Base-by-base conservation (phyloP, 2,329 filamentous ascomycete genomes). In the Colletotrichum sp. region DNA sequence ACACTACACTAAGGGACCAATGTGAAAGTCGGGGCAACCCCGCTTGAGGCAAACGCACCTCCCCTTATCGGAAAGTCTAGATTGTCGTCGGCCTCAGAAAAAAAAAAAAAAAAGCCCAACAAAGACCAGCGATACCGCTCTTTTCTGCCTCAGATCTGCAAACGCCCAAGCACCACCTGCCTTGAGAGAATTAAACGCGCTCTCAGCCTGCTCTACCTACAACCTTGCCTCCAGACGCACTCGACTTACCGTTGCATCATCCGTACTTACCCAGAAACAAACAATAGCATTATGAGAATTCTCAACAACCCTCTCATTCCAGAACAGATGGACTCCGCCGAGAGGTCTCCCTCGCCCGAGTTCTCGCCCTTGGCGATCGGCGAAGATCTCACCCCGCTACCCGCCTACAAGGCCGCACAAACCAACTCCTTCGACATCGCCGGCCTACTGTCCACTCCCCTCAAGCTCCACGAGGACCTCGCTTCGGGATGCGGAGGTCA, bases 401-500 rank as follows among this genome's bases (percentile, higher is more conserved):
- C 92, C 21, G 84, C 82, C 43, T 90, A 91, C 85, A 93, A 92
- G 83, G 81, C 85, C 2, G 88, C 90, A 21, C 88, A 87, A 64
- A 89, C 88, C 65, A 88, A 86, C 18, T 84, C 84, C 30, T 84
- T 92, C 68, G 87, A 90, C 80, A 97, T 99, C 81, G 93, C 94
- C 77, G 94, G 94, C 52, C 90, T 97, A 68, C 89, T 98, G 38
- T 85, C 88, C 24, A 87, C 90, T 64, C 93, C 94, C 13, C 89
- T 99, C 77, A 89, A 91, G 76, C 91, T 99, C 18, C 94, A 95
- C 81, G 96, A 98, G 84, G 96, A 99, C 84, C 90, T 98, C 64
- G 92, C 91, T 73, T 92, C 94, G 78, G 97, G 97, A 76, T 99
- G 97, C 84, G 97, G 97, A 65, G 97, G 97, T 4, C 95, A 98